Evolutionary conservation across 2,329 filamentous ascomycete species (phyloP).

Genomic region (Epichloe hybrida): DNA sequence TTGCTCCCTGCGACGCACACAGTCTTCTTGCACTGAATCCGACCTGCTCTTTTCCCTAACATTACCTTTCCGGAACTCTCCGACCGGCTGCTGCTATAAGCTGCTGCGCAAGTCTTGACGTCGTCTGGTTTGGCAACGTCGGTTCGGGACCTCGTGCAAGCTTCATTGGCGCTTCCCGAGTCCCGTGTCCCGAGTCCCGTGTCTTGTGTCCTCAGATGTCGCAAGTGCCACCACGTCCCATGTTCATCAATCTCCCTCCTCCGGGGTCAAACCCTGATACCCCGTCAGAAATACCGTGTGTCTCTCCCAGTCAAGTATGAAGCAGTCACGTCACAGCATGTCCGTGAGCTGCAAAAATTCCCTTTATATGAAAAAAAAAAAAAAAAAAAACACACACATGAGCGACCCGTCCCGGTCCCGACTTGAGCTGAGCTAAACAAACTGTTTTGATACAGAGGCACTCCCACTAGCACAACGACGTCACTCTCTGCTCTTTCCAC

Average conservation of each 20-base stretch:
- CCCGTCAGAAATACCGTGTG: slow-evolving; percentile 81
- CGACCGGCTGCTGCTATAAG: background rate
- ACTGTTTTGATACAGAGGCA: slow-evolving; percentile 36
- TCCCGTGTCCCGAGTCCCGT: background rate
- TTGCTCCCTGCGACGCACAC: background rate
- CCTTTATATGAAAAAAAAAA: too few relatives aligned
- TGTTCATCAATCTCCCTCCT: slow-evolving; percentile 72
- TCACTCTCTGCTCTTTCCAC: slow-evolving; percentile 86
- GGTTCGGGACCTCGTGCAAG: background rate
- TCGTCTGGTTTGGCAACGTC: background rate
- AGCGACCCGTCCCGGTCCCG: background rate
- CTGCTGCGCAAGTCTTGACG: background rate
- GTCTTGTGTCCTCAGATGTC: slow-evolving; percentile 16
- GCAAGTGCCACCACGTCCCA: slow-evolving; percentile 37
- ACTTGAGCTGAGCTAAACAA: background rate
- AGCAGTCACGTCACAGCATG: background rate
- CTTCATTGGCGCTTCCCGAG: background rate
- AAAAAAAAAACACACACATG: too few relatives aligned
- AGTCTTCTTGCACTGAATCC: background rate
- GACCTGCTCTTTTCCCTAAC: background rate
- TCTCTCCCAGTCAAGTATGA: background rate
- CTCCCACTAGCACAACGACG: slow-evolving; percentile 83
- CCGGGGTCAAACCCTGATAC: slow-evolving; percentile 73
- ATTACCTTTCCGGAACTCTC: too few relatives aligned
- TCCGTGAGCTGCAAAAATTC: background rate